Evolutionary conservation across 23 red algal species (phyloP).

Genomic region (Gracilaria domingensis): DNA sequence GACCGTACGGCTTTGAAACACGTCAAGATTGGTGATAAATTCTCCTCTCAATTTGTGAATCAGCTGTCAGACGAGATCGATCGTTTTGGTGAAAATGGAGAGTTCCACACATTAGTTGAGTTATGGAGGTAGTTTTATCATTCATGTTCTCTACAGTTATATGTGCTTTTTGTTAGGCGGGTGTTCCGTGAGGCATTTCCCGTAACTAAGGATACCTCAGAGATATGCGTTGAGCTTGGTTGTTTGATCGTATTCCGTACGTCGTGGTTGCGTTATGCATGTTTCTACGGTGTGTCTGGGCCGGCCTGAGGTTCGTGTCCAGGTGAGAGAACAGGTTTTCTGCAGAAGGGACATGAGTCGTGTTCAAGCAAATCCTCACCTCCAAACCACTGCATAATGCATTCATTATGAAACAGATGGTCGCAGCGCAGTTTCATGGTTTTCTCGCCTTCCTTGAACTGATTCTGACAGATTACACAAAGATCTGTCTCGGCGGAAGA

Average conservation of each 20-base stretch:
- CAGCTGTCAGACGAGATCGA: constrained; percentile 45
- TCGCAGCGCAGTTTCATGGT: constrained; percentile 24
- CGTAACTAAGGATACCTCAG: not conserved
- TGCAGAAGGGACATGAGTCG: constrained; percentile 51
- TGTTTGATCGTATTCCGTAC: not conserved
- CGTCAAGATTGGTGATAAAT: constrained; percentile 60
- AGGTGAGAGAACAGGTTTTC: constrained; percentile 34
- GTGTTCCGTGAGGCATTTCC: not conserved
- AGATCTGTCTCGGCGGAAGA: not conserved
- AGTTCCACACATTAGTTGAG: constrained; percentile 84
- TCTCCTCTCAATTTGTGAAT: constrained; percentile 36
- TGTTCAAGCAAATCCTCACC: constrained; percentile 51
- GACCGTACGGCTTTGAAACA: not conserved
- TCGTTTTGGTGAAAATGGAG: constrained; percentile 79
- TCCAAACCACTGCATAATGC: constrained; percentile 47
- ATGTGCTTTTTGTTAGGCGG: not conserved
- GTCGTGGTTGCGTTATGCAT: too few relatives aligned
- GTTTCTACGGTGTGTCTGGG: not conserved
- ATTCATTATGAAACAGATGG: constrained; percentile 42
- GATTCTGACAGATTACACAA: constrained; percentile 57
- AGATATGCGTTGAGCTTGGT: not conserved
- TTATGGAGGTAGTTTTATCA: constrained; percentile 29
- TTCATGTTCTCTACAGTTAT: not conserved
- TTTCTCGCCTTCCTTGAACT: constrained; percentile 35
- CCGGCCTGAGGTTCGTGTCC: constrained; percentile 2